Conservation (phyloP, 495 filamentous ascomycete genomes). For the Aspergillus coremiiformis region DNA sequence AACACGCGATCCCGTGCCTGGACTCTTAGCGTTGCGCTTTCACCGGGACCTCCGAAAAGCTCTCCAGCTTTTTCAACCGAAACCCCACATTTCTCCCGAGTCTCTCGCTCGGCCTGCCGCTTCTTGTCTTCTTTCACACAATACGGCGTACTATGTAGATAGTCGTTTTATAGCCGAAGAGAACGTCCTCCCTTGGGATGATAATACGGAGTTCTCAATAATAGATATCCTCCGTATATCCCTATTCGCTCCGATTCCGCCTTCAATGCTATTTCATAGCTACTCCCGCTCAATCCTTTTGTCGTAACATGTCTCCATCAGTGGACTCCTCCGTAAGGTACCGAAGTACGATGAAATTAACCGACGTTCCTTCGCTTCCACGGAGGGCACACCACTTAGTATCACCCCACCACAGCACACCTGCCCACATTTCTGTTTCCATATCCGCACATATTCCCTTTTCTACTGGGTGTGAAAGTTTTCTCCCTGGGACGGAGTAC, state of each 20-base stretch:
- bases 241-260: not conserved
- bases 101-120: not conserved
- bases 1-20: not conserved
- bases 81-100: not conserved
- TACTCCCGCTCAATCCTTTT: too few species aligned
- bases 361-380: not conserved
- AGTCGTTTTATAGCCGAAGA: not conserved
- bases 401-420: not conserved
- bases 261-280: not conserved
- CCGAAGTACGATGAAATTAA: not conserved
- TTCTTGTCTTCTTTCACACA: not conserved
- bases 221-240: too few species aligned
- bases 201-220: too few species aligned
- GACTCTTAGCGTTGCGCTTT: not conserved
- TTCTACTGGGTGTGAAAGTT: too few species aligned
- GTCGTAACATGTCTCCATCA: too few species aligned
- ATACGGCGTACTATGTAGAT: too few species aligned
- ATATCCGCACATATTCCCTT: not conserved
- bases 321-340: too few species aligned
- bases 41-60: not conserved
- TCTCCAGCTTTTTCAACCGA: slow-evolving; percentile 4
- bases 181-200: not conserved
- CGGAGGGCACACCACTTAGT: not conserved
- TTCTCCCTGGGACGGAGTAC: too few species aligned
- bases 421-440: not conserved